Evolutionary conservation across 176 grass and related monocot genomes (phyloP).

Genomic region (Bothriochloa decipiens): DNA sequence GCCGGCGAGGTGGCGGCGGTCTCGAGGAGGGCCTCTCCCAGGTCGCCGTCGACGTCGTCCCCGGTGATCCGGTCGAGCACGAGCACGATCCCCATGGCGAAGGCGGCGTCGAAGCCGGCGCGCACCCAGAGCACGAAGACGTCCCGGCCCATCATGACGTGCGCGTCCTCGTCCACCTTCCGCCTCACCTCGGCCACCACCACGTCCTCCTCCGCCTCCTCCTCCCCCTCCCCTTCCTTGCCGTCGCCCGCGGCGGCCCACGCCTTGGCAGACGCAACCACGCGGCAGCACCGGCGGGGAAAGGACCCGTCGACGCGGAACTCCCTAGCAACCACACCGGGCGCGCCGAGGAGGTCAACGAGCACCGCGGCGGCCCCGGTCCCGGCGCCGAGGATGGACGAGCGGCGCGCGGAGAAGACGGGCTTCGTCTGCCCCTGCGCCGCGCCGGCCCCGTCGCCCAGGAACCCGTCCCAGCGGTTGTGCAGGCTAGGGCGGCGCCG

Average conservation of each 20-base stretch:
- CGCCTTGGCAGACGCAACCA: slow-evolving; percentile 44
- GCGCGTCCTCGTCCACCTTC: slow-evolving; percentile 81
- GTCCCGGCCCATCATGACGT: slow-evolving; percentile 74
- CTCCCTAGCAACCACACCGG: slow-evolving; percentile 25
- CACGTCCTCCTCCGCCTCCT: slow-evolving; percentile 27
- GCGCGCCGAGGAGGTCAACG: slow-evolving; percentile 46
- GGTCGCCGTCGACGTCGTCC: slow-evolving; percentile 56
- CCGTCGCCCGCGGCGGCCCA: neutral
- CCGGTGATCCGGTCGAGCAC: slow-evolving; percentile 79
- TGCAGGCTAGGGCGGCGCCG: slow-evolving; percentile 87
- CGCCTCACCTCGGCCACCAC: slow-evolving; percentile 74
- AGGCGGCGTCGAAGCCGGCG: slow-evolving; percentile 72
- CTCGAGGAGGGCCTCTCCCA: neutral
- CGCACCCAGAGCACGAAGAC: slow-evolving; percentile 81
- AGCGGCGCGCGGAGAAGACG: slow-evolving; percentile 77
- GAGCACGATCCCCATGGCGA: slow-evolving; percentile 87
- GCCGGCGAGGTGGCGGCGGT: slow-evolving; percentile 34
- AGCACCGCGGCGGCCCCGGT: slow-evolving; percentile 57
- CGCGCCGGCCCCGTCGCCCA: slow-evolving; percentile 50
- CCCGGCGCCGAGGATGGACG: slow-evolving; percentile 78
- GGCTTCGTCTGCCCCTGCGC: slow-evolving; percentile 55
- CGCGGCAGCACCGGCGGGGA: slow-evolving; percentile 71
- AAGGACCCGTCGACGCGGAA: slow-evolving; percentile 88
- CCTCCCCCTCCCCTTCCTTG: neutral
- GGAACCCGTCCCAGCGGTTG: slow-evolving; percentile 89